Conservation (phyloP, 169 alveolate genomes). For the Besnoitia besnoiti region DNA sequence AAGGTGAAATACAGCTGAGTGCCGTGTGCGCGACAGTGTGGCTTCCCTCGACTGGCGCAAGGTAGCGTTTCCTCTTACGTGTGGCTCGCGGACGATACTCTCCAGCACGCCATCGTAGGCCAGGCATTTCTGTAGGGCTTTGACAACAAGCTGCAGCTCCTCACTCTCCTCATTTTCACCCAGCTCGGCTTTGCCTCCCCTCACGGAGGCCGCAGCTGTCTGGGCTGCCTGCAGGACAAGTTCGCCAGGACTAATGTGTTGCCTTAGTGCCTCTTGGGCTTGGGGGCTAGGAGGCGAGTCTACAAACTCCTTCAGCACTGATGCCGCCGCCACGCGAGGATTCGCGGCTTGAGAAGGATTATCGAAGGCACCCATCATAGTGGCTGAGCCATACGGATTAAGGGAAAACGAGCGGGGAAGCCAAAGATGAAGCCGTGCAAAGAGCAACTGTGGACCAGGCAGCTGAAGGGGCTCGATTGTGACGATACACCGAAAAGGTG, state of each 20-base stretch:
- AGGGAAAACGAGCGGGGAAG: not conserved
- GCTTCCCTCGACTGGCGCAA: too few species aligned
- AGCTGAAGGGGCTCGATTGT: too few species aligned
- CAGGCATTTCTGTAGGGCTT: slow-evolving; percentile 12
- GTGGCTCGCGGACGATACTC: not conserved
- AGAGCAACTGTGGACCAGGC: too few species aligned
- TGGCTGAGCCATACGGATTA: not conserved
- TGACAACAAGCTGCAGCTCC: not conserved
- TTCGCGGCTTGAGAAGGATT: not conserved
- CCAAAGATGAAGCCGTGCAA: not conserved
- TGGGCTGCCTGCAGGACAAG: slow-evolving; percentile 2
- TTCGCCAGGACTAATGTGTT: not conserved
- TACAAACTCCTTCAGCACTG: not conserved
- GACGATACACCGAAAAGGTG: too few species aligned
- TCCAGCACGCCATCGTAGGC: slow-evolving; percentile 8
- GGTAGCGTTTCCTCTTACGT: not conserved
- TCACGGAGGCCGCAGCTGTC: not conserved
- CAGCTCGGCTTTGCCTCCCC: not conserved
- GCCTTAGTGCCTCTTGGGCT: not conserved
- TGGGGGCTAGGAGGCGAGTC: not conserved
- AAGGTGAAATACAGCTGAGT: too few species aligned
- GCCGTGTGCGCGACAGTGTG: too few species aligned
- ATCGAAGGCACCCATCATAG: not conserved
- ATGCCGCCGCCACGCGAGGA: not conserved
- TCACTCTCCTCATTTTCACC: slow-evolving; percentile 4